phyloP scores from a whole-genome alignment of 768 basidiomycete species.

The Coprinopsis sp. region DNA sequence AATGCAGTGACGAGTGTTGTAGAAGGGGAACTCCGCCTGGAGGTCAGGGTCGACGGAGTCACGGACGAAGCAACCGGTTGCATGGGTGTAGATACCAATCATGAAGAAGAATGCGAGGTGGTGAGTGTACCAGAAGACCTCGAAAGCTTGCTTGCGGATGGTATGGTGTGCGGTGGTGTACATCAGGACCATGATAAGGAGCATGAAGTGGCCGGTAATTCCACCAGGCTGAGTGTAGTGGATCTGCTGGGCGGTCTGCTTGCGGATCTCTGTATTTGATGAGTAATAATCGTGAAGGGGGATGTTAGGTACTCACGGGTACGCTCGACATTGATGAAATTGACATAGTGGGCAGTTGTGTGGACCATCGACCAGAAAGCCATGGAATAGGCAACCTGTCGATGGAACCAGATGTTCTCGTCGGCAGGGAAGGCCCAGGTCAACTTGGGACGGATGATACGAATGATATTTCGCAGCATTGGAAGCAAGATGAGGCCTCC shows the following conservation, averaged over 20 bases:
- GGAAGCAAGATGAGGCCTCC: conserved; percentile 85
- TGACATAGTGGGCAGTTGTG: conserved; percentile 90
- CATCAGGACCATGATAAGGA: conserved; percentile 89
- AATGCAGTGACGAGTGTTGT: conserved; percentile 80
- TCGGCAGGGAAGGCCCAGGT: conserved; percentile 87
- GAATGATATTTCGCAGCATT: conserved; percentile 85
- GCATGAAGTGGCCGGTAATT: conserved; percentile 95
- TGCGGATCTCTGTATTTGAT: conserved; percentile 62
- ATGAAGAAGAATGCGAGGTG: conserved; percentile 95
- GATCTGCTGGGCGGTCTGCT: conserved; percentile 71
- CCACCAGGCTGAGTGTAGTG: conserved; percentile 88
- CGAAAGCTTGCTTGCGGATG: conserved; percentile 86
- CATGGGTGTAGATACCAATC: conserved; percentile 85
- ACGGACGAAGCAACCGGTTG: conserved; percentile 93
- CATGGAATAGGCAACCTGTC: conserved; percentile 92
- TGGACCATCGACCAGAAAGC: conserved; percentile 92
- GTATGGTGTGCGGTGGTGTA: conserved; percentile 88
- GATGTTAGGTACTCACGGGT: conserved; percentile 52
- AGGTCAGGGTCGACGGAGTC: conserved; percentile 73
- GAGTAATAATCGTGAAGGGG: neutral
- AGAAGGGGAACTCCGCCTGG: conserved; percentile 76
- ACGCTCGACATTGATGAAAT: conserved; percentile 87
- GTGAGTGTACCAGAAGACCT: conserved; percentile 97
- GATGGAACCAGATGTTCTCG: conserved; percentile 95
- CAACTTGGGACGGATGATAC: conserved; percentile 73